These are phyloP conservation scores for Yamadazyma jaroonii DNA, from an alignment of 1,139 yeast genomes.

Conservation along the genomic window DNA sequence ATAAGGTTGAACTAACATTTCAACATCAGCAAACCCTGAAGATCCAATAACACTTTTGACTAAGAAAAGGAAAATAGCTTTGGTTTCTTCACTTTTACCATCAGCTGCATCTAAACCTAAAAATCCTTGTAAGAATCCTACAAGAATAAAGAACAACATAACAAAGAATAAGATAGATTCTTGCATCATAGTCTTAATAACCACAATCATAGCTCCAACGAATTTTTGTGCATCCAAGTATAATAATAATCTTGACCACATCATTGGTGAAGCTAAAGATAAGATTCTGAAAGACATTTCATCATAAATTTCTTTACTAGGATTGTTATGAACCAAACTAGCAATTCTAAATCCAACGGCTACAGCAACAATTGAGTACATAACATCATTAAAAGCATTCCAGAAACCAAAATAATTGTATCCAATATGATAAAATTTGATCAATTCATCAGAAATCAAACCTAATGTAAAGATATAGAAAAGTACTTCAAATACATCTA, in stretches of 20 bases:
- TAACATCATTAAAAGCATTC: conserved; percentile 71
- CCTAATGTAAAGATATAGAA: conserved; percentile 70
- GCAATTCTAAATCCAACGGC: conserved; percentile 57
- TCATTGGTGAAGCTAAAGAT: conserved; percentile 81
- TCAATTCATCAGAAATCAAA: conserved; percentile 61
- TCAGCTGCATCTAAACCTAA: conserved; percentile 85
- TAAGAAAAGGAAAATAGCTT: conserved; percentile 60
- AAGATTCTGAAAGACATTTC: conserved; percentile 67
- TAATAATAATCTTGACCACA: conserved; percentile 78
- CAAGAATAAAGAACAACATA: conserved; percentile 61
- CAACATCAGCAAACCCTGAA: conserved; percentile 69
- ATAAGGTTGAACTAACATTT: conserved; percentile 77
- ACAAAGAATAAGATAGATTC: conserved; percentile 82
- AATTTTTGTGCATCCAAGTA: conserved; percentile 78
- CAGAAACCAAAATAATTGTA: conserved; percentile 70
- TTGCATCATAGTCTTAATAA: conserved; percentile 80
- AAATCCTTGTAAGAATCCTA: conserved; percentile 86
- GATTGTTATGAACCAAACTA: conserved; percentile 36
- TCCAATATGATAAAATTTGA: conserved; percentile 78
- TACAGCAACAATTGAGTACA: conserved; percentile 54
- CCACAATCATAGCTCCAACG: conserved; percentile 88
- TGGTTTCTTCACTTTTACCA: conserved; percentile 75
- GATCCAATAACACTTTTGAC: conserved; percentile 70
- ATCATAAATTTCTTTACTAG: conserved; percentile 45
- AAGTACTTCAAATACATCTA: conserved; percentile 47